Evolutionary conservation across 345 rosid species (phyloP).

Genomic region (Salix koriyanagi): DNA sequence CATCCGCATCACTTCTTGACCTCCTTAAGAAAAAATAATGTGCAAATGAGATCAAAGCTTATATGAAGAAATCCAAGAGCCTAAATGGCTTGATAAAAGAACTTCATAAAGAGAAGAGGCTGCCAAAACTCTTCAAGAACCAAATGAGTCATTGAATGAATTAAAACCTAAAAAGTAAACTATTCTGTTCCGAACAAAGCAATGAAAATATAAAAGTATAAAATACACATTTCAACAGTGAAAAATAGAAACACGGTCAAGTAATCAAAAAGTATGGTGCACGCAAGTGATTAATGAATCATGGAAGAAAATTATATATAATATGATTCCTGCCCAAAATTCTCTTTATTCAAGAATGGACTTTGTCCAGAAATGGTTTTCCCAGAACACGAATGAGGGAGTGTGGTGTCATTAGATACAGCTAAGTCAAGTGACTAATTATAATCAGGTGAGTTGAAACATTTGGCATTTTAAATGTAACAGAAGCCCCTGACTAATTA

Average conservation of each 20-base stretch:
- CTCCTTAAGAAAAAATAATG: slow-evolving; percentile 18
- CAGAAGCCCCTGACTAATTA: background rate
- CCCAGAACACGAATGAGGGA: background rate
- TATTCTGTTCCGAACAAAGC: background rate
- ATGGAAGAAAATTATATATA: background rate
- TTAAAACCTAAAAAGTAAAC: background rate
- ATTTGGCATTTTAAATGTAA: background rate
- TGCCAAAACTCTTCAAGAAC: background rate
- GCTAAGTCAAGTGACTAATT: background rate
- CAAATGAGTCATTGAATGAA: background rate
- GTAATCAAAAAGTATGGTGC: background rate
- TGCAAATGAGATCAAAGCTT: background rate
- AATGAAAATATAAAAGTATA: background rate
- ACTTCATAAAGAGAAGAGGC: background rate
- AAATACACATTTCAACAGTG: background rate
- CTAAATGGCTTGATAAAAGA: background rate
- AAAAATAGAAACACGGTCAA: background rate
- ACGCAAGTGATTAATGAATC: background rate
- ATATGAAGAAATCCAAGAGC: background rate
- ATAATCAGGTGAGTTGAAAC: background rate
- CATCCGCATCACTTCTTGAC: slow-evolving; percentile 43
- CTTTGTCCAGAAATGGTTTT: background rate
- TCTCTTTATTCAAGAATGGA: background rate
- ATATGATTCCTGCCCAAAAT: background rate
- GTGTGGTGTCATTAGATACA: background rate